Percentiles rank a stretch among this genome's conserved stretches.
These are phyloP conservation scores for Leptoxyphium fumago DNA, from an alignment of 2,329 filamentous ascomycete species.

Conservation along the genomic window DNA sequence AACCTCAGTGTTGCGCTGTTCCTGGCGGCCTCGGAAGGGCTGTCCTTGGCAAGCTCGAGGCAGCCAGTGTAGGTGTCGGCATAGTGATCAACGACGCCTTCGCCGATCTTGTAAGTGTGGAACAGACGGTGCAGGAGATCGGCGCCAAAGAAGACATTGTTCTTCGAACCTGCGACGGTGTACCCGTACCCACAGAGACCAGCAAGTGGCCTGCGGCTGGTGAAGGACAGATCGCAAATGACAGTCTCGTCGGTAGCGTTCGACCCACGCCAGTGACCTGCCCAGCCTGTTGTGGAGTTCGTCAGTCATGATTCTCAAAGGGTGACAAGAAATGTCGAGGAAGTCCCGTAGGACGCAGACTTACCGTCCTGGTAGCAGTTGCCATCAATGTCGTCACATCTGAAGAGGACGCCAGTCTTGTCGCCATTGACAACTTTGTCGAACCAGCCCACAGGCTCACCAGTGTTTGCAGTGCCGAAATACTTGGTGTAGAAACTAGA, in stretches of 20 bases:
- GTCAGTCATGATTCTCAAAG: too few species aligned
- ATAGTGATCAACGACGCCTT: constrained; percentile 47
- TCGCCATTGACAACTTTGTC: constrained; percentile 45
- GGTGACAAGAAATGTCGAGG: too few species aligned
- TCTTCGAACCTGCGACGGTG: constrained; percentile 39
- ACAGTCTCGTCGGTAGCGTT: constrained; percentile 55
- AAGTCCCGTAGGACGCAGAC: background rate
- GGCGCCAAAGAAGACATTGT: constrained; percentile 50
- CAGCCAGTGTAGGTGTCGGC: constrained; percentile 43
- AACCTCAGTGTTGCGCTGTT: constrained; percentile 52
- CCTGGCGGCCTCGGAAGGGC: constrained; percentile 33
- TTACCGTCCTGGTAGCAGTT: constrained; percentile 34
- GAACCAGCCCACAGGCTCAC: constrained; percentile 46
- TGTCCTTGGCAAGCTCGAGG: constrained; percentile 37
- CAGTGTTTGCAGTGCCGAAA: constrained; percentile 46
- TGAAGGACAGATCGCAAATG: constrained; percentile 51
- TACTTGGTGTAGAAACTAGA: constrained; percentile 50
- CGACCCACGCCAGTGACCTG: constrained; percentile 50
- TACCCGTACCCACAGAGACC: constrained; percentile 49
- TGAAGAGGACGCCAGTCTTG: constrained; percentile 44
- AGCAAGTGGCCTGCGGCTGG: constrained; percentile 40
- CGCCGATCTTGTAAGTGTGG: constrained; percentile 47
- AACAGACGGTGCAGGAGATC: constrained; percentile 54
- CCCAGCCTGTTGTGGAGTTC: constrained; percentile 36
- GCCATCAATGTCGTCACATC: constrained; percentile 52